Conservation (phyloP, 176 grass and related monocot genomes). For the Elaeis guineensis region DNA sequence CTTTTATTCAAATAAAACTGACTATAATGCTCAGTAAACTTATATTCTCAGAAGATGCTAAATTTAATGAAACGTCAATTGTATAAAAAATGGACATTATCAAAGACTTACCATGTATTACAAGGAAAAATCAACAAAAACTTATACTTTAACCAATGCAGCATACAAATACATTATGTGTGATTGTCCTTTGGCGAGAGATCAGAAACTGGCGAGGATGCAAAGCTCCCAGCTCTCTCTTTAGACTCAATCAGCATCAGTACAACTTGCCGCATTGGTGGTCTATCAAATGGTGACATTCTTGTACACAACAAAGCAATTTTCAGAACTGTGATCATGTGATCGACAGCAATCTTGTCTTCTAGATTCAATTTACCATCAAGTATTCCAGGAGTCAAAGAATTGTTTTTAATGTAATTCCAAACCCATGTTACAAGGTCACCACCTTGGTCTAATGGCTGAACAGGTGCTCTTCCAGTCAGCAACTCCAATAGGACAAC, state of each 20-base stretch:
- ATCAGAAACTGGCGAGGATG: conserved; percentile 60
- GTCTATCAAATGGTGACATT: conserved; percentile 72
- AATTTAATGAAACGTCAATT: too few species aligned
- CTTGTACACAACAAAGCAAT: conserved; percentile 87
- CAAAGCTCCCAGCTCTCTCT: conserved; percentile 59
- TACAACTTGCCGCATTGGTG: conserved; percentile 94
- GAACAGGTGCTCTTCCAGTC: conserved; percentile 79
- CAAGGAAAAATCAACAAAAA: not conserved
- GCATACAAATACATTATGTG: conserved; percentile 9
- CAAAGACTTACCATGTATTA: too few species aligned
- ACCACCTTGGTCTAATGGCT: conserved; percentile 78
- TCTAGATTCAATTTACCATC: conserved; percentile 64
- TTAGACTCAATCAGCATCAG: conserved; percentile 88
- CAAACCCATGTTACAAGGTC: conserved; percentile 94
- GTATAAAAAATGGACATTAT: too few species aligned
- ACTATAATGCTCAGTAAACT: too few species aligned
- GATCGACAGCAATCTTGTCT: conserved; percentile 41
- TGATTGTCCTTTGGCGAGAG: conserved; percentile 59
- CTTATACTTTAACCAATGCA: not conserved
- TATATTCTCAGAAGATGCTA: too few species aligned
- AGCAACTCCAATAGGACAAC: conserved; percentile 85
- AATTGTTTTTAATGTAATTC: conserved; percentile 78
- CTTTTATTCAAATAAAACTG: too few species aligned
- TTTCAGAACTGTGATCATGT: conserved; percentile 92
- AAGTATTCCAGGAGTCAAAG: conserved; percentile 54